phyloP scores from a whole-genome alignment of 148 eudicot species.

The Cornus controversa region DNA sequence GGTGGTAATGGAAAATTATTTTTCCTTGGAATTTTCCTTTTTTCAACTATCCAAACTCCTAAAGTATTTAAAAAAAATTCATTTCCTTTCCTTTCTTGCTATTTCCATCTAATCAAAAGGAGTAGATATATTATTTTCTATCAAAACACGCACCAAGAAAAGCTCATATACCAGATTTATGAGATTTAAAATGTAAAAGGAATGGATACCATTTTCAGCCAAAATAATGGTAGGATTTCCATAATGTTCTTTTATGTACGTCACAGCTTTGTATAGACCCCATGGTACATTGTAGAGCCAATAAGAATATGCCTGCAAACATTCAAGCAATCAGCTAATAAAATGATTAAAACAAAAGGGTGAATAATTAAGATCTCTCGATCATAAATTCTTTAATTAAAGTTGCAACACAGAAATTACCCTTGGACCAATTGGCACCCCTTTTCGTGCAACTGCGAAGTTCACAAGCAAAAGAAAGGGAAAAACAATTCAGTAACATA shows the following conservation, averaged over 20 bases:
- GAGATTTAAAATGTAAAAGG: neutral
- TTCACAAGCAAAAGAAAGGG: neutral
- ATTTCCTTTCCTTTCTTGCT: too few species aligned
- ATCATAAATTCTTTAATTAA: neutral
- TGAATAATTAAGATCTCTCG: too few species aligned
- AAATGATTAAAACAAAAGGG: neutral
- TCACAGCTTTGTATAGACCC: slow-evolving; percentile 70
- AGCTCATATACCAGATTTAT: neutral
- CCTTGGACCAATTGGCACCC: slow-evolving; percentile 73
- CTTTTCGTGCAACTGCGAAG: slow-evolving; percentile 46
- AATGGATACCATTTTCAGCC: slow-evolving; percentile 62
- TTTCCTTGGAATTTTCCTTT: too few species aligned
- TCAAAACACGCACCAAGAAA: too few species aligned
- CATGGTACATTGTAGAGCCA: slow-evolving; percentile 88
- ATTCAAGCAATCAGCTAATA: too few species aligned
- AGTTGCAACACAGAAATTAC: slow-evolving; percentile 21
- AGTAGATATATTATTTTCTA: too few species aligned
- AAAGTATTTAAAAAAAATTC: too few species aligned
- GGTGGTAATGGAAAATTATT: too few species aligned
- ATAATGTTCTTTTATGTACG: slow-evolving; percentile 61
- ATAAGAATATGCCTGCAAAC: slow-evolving; percentile 55
- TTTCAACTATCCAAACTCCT: too few species aligned
- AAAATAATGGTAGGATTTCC: slow-evolving; percentile 67
- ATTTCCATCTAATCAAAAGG: too few species aligned
- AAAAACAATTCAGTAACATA: neutral